A percentile compares a stretch with the other conserved stretches of the same genome.
Evolutionary conservation across 371 early-diverging fungal genomes (phyloP).

Genomic region (Mucor ambiguus): DNA sequence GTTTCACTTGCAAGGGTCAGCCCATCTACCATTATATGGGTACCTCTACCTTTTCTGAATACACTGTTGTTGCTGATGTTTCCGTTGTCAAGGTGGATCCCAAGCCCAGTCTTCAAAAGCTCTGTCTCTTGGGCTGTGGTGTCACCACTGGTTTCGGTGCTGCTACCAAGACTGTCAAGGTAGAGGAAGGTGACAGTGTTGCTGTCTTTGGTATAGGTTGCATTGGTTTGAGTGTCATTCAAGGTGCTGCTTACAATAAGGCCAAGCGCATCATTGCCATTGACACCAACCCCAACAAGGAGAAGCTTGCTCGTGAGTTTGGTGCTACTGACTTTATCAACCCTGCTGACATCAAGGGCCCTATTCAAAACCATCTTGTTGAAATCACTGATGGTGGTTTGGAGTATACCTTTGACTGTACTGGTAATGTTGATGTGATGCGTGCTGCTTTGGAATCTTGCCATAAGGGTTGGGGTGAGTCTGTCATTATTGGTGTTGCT

Average conservation of each 20-base stretch:
- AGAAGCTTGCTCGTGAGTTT: constrained; percentile 73
- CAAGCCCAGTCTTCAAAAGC: constrained; percentile 80
- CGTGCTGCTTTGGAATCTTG: constrained; percentile 91
- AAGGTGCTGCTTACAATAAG: constrained; percentile 78
- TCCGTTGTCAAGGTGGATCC: constrained; percentile 88
- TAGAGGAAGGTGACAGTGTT: constrained; percentile 72
- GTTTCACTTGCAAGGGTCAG: constrained; percentile 92
- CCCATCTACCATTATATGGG: constrained; percentile 96
- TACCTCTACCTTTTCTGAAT: constrained; percentile 93
- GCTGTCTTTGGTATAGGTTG: constrained; percentile 97
- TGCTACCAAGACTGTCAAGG: constrained; percentile 90
- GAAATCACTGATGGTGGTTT: constrained; percentile 94
- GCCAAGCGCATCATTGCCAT: constrained; percentile 90
- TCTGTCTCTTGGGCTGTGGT: constrained; percentile 94
- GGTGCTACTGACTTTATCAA: constrained; percentile 95
- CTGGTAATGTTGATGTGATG: constrained; percentile 91
- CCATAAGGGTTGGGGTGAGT: constrained; percentile 94
- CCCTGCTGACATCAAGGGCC: constrained; percentile 76
- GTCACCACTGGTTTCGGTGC: constrained; percentile 97
- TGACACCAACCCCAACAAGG: constrained; percentile 88
- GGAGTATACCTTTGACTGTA: constrained; percentile 96
- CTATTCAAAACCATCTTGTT: constrained; percentile 85
- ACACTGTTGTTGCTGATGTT: constrained; percentile 92
- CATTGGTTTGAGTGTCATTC: constrained; percentile 90
- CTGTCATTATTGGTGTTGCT: constrained; percentile 92